Evolutionary conservation across 768 basidiomycete species (phyloP), one percentile per base, ranked within the genome.

Genomic region (Boletus rex-veris): DNA sequence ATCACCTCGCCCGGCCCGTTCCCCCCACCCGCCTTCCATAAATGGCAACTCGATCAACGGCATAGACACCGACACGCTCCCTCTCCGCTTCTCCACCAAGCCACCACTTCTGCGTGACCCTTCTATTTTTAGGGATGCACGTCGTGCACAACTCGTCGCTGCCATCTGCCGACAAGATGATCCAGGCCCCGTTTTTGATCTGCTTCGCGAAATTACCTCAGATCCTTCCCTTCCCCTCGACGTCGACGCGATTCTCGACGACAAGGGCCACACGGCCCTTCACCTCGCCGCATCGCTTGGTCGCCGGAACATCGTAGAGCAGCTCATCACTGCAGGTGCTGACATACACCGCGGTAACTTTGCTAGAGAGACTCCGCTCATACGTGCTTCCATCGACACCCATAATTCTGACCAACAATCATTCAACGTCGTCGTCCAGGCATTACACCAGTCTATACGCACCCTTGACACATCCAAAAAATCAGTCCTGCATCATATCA

Each of bases 271-370:
- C 69, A 92, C 94, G 0, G 88, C 95, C 10, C 77, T 99, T 14
- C 97, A 99, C 68, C 80, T 98, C 57, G 95, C 97, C 1, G 86
- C 93, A 7, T 90, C 93, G 41, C 77, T 98, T 46, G 90, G 86
- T 0, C 81, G 90, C 19, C 78, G 82, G 45, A 75, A 78, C 24
- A 83, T 80, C 33, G 80, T 91, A 16, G 80, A 83, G 24, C 81
- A 84, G 10, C 79, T 99, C 35, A 78, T 98, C 53, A 73, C 74
- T 2, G 75, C 78, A 43, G 93, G 94, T 30, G 92, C 95, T 2
- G 95, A 98, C 68, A 76, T 92, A 15, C 83, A 92, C 62, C 82
- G 92, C 8, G 97, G 97, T 2, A 98, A 98, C 72, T 87, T 86
- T 65, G 82, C 88, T 5, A 95, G 97, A 43, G 97, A 99, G 71